These are phyloP conservation scores for Colletotrichum australisinense DNA, from an alignment of 2,329 filamentous ascomycete genomes.

Conservation along the genomic window DNA sequence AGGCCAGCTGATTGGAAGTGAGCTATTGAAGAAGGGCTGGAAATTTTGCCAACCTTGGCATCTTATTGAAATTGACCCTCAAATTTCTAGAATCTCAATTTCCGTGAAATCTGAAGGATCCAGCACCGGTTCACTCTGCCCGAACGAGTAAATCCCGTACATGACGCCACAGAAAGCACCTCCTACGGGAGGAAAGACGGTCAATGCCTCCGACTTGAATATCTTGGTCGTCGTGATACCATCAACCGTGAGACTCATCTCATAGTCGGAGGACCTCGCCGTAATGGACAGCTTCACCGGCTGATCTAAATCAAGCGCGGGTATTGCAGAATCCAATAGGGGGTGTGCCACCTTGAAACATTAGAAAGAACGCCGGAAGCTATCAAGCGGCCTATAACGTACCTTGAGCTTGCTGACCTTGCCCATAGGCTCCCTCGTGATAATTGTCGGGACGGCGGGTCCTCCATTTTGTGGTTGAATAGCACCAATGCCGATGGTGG, in stretches of 20 bases:
- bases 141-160: slow-evolving; percentile 46
- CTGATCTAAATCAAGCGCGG: slow-evolving; percentile 1
- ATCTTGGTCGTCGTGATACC: neutral
- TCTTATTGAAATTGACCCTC: neutral
- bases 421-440: slow-evolving; percentile 39
- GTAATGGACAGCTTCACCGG: slow-evolving; percentile 35
- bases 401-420: slow-evolving; percentile 38
- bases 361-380: neutral
- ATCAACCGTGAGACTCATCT: slow-evolving; percentile 31
- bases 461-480: slow-evolving; percentile 33
- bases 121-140: slow-evolving; percentile 43
- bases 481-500: slow-evolving; percentile 44
- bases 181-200: slow-evolving; percentile 43
- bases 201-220: slow-evolving; percentile 39
- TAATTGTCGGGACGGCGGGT: slow-evolving; percentile 27
- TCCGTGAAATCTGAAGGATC: slow-evolving; percentile 45
- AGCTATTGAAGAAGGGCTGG: neutral
- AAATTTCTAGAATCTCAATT: slow-evolving; percentile 33
- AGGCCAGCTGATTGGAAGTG: neutral
- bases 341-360: slow-evolving; percentile 17
- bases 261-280: slow-evolving; percentile 37
- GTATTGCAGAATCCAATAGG: neutral
- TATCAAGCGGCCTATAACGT: neutral
- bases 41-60: neutral
- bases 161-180: slow-evolving; percentile 45